Conservation (phyloP, 352 stramenopile genomes). For the Phytophthora citrophthora region DNA sequence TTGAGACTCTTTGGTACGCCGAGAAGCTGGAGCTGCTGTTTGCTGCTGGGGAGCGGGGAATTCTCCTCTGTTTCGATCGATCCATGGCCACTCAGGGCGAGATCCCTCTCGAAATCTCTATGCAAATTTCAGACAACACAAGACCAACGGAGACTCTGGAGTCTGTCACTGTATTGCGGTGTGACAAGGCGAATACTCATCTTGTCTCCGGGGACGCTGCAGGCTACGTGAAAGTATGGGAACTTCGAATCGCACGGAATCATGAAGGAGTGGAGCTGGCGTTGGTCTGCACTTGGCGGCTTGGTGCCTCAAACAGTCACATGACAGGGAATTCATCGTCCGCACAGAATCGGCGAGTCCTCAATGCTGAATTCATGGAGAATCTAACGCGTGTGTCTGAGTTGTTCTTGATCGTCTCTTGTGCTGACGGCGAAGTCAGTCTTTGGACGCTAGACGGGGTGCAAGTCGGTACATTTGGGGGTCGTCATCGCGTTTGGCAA, state of each 20-base stretch:
- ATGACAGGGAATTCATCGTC: constrained; percentile 9
- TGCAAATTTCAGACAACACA: constrained; percentile 5
- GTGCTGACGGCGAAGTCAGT: constrained; percentile 68
- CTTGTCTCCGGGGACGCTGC: constrained; percentile 63
- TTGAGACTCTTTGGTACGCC: constrained; percentile 74
- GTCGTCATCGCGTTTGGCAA: constrained; percentile 66
- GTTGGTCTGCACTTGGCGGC: constrained; percentile 63
- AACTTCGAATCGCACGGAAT: constrained; percentile 54
- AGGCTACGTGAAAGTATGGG: constrained; percentile 72
- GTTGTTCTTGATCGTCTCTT: constrained; percentile 68
- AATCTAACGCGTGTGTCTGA: constrained; percentile 56
- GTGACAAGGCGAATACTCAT: constrained; percentile 67
- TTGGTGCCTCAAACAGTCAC: constrained; percentile 16
- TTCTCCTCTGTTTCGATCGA: constrained; percentile 73
- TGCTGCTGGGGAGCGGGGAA: constrained; percentile 62
- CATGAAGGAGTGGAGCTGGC: constrained; percentile 70
- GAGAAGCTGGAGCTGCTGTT: constrained; percentile 78
- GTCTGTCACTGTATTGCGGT: constrained; percentile 55
- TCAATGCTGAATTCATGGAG: constrained; percentile 71
- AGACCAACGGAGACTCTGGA: constrained; percentile 35
- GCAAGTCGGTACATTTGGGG: constrained; percentile 67
- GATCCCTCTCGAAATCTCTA: constrained; percentile 40
- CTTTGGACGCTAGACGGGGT: constrained; percentile 80
- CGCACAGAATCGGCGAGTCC: constrained; percentile 37
- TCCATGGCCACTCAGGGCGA: constrained; percentile 65